Evolutionary conservation across 2,329 filamentous ascomycete genomes (phyloP), one percentile per base, ranked within the genome.

Genomic region (Xylaria polymorpha): DNA sequence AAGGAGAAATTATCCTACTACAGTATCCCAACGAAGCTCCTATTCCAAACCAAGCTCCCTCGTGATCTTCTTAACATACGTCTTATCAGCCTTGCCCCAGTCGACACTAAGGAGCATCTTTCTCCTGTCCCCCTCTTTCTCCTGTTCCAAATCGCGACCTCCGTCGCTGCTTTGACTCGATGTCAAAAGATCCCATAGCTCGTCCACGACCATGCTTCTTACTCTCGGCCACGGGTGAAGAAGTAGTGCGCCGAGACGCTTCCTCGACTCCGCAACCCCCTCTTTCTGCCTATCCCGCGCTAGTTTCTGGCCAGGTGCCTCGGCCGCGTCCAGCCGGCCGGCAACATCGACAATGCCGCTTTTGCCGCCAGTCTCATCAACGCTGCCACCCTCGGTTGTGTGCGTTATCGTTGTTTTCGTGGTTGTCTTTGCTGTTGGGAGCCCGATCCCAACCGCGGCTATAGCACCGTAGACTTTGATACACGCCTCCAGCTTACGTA

Each of bases 171-270:
- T 46, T 41, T 15, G n/a, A 18, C 51, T 61, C 46, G 20, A 64
- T 22, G 60, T 75, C 69, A 81, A 72, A 65, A 86, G 73, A 20
- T 78, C 81, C 87, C 86, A 91, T 41, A 91, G 77, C 79, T 88
- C 87, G 73, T 91, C 89, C 4, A 88, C 84, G 18, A 88, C 88
- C 55, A 84, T 78, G 69, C 80, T 86, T 69, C 90, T 82, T 73
- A 97, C 89, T 75, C 88, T 87, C 6, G 94, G 94, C 84, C 93
- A 97, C 0, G 93, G 93, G 82, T 97, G 95, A 66, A 89, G 80
- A 71, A 97, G 82, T 83, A 97, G 88, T 25, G 87, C 89, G 0
- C 87, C 87, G 48, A 98, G 82, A 78, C 94, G 92, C 77, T 86
- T 89, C 63, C 90, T 80, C 3, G 91, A 91, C 66, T 83, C 83